A percentile compares a stretch with the other conserved stretches of the same genome.
phyloP scores from a whole-genome alignment of 768 basidiomycete genomes.

The Leccinum ochraceum region DNA sequence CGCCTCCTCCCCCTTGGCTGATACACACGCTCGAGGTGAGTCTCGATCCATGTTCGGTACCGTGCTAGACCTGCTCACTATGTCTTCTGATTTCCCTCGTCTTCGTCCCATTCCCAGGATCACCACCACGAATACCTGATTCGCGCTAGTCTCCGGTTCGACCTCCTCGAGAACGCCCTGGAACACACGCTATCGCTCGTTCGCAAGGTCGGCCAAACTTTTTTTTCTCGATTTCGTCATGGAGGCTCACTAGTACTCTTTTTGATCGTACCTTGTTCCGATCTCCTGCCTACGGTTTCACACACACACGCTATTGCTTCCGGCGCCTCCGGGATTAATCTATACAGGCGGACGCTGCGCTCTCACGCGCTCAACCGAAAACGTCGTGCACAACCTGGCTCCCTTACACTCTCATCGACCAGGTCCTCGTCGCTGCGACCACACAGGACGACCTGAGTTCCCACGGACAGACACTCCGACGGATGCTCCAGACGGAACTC shows the following conservation, averaged over 20 bases:
- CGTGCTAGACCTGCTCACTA: constrained; percentile 2
- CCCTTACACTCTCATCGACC: constrained; percentile 83
- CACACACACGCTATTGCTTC: neutral
- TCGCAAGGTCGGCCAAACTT: constrained; percentile 55
- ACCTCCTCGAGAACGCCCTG: constrained; percentile 75
- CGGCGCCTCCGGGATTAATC: neutral
- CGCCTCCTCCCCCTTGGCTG: constrained; percentile 81
- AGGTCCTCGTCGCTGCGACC: constrained; percentile 68
- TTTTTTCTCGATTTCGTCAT: neutral
- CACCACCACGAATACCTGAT: constrained; percentile 86
- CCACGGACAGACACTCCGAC: constrained; percentile 41
- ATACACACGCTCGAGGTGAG: constrained; percentile 70
- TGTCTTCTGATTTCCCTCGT: neutral
- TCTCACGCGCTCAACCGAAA: constrained; percentile 53
- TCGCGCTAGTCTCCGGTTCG: constrained; percentile 74
- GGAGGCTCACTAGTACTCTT: constrained; percentile 6
- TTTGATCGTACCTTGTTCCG: constrained; percentile 3
- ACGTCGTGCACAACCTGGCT: constrained; percentile 71
- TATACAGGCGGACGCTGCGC: constrained; percentile 50
- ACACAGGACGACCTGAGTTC: constrained; percentile 50
- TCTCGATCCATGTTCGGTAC: constrained; percentile 1
- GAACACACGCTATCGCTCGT: constrained; percentile 71
- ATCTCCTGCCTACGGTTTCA: constrained; percentile 1
- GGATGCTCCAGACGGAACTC: constrained; percentile 59
- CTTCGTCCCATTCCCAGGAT: constrained; percentile 36